Conservation (phyloP, 768 basidiomycete genomes). For the Pulveroboletus ravenelii region DNA sequence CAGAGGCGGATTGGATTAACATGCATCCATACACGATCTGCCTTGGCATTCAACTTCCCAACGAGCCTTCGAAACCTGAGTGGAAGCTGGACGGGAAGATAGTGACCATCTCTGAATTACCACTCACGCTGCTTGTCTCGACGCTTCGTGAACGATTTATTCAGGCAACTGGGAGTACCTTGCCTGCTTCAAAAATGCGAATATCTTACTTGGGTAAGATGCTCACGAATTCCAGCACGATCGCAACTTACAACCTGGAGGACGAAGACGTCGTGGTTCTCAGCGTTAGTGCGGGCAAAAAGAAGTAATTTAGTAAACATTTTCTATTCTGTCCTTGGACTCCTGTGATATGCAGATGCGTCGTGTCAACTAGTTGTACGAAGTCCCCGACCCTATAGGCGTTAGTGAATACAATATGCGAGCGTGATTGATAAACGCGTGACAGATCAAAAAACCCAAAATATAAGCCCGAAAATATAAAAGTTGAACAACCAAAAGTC, state of each 20-base stretch:
- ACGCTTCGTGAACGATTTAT: constrained; percentile 87
- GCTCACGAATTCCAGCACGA: constrained; percentile 79
- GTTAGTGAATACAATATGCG: constrained; percentile 16
- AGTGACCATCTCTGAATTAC: constrained; percentile 76
- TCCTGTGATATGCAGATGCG: constrained; percentile 9
- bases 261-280: constrained; percentile 83
- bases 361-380: constrained; percentile 6
- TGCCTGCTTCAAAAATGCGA: constrained; percentile 76
- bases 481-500: background rate
- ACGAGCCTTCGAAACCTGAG: constrained; percentile 78
- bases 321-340: background rate
- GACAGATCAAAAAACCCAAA: constrained; percentile 3
- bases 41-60: constrained; percentile 78
- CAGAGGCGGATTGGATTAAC: constrained; percentile 84
- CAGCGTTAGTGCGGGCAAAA: constrained; percentile 71
- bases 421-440: constrained; percentile 13
- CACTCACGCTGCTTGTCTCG: constrained; percentile 79
- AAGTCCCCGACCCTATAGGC: constrained; percentile 12
- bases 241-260: constrained; percentile 86
- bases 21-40: constrained; percentile 92
- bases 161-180: constrained; percentile 68
- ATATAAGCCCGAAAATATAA: constrained; percentile 6
- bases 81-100: constrained; percentile 86
- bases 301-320: constrained; percentile 42
- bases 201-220: constrained; percentile 79